Evolutionary conservation across 2,329 filamentous ascomycete species (phyloP).

Genomic region (Arachnomyces sp.): DNA sequence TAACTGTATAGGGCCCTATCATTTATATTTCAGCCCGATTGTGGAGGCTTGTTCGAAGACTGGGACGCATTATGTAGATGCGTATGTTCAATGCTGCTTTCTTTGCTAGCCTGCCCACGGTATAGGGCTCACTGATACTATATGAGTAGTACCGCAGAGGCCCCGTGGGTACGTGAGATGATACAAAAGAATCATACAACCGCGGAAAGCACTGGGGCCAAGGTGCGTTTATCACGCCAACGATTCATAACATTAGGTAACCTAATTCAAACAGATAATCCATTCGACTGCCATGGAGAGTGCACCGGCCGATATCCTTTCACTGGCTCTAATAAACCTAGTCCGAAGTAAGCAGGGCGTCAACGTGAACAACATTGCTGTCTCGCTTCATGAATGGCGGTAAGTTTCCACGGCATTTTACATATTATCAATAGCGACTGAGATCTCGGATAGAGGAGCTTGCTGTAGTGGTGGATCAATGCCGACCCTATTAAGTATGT

Average conservation of each 20-base stretch:
- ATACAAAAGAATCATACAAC: conserved; percentile 53
- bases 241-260: too few species aligned
- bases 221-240: too few species aligned
- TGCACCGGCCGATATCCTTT: conserved; percentile 50
- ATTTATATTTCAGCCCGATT: conserved; percentile 56
- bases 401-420: too few species aligned
- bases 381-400: conserved; percentile 49
- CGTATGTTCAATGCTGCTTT: conserved; percentile 36
- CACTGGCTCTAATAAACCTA: conserved; percentile 46
- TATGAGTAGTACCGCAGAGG: conserved; percentile 49
- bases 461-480: too few species aligned
- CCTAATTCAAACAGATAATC: conserved; percentile 43
- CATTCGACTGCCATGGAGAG: conserved; percentile 56
- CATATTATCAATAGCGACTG: too few species aligned
- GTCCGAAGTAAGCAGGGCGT: conserved; percentile 45
- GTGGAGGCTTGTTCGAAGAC: conserved; percentile 57
- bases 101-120: too few species aligned
- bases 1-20: conserved; percentile 57
- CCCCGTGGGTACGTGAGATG: conserved; percentile 57
- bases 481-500: too few species aligned
- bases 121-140: too few species aligned
- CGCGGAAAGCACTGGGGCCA: conserved; percentile 53
- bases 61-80: conserved; percentile 62
- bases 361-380: conserved; percentile 44
- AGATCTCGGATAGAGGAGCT: too few species aligned